These are phyloP conservation scores for Chionographis japonica DNA, from an alignment of 106 monocot genomes.

Conservation along the genomic window DNA sequence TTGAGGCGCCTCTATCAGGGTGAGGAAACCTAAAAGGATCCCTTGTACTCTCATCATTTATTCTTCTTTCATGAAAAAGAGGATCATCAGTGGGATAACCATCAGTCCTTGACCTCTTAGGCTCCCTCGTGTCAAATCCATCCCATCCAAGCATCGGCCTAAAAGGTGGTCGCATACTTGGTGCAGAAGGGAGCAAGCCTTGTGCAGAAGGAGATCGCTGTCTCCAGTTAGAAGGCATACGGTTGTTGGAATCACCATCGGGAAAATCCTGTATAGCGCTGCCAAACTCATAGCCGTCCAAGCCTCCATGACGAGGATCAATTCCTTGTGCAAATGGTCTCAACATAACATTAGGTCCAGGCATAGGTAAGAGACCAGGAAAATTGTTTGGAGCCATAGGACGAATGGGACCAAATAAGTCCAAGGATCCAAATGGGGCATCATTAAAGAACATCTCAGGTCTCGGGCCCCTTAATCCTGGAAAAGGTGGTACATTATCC, in stretches of 20 bases:
- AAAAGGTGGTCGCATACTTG: conserved; percentile 12
- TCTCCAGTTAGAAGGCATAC: conserved; percentile 24
- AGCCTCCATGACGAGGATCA: conserved; percentile 30
- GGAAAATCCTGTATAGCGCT: conserved; percentile 6
- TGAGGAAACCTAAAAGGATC: conserved; percentile 15
- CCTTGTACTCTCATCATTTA: conserved; percentile 9
- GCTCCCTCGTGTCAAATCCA: conserved; percentile 58
- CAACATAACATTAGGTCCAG: conserved; percentile 18
- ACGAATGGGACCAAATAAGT: conserved; percentile 25
- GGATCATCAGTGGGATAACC: conserved; percentile 22
- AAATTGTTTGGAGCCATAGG: conserved; percentile 24
- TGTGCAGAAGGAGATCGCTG: conserved; percentile 37
- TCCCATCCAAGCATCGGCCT: conserved; percentile 35
- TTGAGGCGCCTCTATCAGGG: conserved; percentile 17
- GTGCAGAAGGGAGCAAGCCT: conserved; percentile 19
- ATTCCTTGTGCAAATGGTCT: conserved; percentile 28
- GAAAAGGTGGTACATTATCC: conserved; percentile 25
- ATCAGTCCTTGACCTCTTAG: conserved; percentile 75
- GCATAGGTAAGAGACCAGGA: conserved; percentile 29
- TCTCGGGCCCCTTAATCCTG: conserved; percentile 22
- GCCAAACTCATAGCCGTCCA: conserved; percentile 31
- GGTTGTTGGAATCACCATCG: conserved; percentile 17
- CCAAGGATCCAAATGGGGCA: conserved; percentile 35
- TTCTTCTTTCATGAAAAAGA: conserved; percentile 25
- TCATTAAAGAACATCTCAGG: conserved; percentile 49